Percentiles rank a stretch among this genome's conserved stretches.
phyloP scores from a whole-genome alignment of 1,284 basidiomycete genomes.

The Fomitopsis betulina region DNA sequence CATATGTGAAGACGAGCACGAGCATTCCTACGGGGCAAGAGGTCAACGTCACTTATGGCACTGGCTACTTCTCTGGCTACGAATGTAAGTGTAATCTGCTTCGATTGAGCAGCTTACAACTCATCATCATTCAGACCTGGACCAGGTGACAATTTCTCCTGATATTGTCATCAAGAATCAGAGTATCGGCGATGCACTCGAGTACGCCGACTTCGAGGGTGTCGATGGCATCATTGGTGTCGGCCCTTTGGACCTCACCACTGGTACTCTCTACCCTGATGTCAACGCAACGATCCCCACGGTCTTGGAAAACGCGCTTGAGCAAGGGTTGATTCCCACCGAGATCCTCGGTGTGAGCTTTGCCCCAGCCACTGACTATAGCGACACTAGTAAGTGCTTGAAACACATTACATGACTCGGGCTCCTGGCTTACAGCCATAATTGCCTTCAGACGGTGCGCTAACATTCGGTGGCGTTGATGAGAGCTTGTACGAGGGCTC shows the following conservation, averaged over 20 bases:
- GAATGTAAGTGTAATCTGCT: conserved; percentile 27
- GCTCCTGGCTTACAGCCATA: background rate
- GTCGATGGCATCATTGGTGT: conserved; percentile 56
- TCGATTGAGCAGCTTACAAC: conserved; percentile 39
- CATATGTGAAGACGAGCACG: conserved; percentile 37
- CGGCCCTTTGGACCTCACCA: conserved; percentile 48
- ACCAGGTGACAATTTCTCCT: conserved; percentile 40
- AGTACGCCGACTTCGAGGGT: conserved; percentile 34
- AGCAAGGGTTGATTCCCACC: conserved; percentile 37
- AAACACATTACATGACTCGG: background rate
- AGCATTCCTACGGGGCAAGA: conserved; percentile 38
- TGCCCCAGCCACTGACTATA: conserved; percentile 29
- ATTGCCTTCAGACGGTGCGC: conserved; percentile 3
- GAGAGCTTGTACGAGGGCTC: conserved; percentile 1
- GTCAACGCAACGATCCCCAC: conserved; percentile 26
- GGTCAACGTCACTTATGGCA: conserved; percentile 46
- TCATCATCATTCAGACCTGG: conserved; percentile 31
- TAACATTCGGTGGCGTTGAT: conserved; percentile 7
- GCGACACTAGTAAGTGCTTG: conserved; percentile 4
- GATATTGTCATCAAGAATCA: conserved; percentile 43
- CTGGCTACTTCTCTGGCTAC: conserved; percentile 44
- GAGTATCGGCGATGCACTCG: conserved; percentile 47
- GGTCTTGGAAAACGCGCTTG: conserved; percentile 33
- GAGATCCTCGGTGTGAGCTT: conserved; percentile 49
- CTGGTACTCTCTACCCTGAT: conserved; percentile 26